Percentiles rank a stretch among this genome's conserved stretches.
phyloP scores from a whole-genome alignment of 2,329 filamentous ascomycete species.

The Stachybotrys elegans region DNA sequence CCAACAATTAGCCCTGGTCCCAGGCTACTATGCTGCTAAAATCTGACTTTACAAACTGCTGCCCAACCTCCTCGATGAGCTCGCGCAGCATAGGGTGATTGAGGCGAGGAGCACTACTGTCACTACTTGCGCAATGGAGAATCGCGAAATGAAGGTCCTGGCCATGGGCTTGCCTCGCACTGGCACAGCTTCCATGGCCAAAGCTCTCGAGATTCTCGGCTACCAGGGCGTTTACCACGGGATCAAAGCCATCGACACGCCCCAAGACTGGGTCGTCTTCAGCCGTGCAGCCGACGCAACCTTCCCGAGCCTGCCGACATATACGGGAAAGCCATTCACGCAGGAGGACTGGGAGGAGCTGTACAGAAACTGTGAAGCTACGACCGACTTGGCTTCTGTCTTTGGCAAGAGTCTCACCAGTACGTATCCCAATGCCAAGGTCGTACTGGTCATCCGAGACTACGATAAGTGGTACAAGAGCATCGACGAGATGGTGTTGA shows the following conservation, averaged over 20 bases:
- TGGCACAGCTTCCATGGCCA: constrained; percentile 26
- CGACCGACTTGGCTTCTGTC: constrained; percentile 21
- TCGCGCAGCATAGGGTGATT: no score
- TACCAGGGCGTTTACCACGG: constrained; percentile 28
- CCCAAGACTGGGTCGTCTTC: constrained; percentile 17
- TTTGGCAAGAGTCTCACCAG: constrained; percentile 23
- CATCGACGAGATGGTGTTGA: constrained; percentile 21
- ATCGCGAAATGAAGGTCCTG: constrained; percentile 22
- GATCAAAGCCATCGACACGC: constrained; percentile 15
- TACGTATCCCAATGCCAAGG: constrained; percentile 27
- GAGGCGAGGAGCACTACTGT: no score
- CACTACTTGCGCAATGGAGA: no score
- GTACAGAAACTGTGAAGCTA: constrained; percentile 21
- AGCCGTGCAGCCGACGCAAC: constrained; percentile 23
- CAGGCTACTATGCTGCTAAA: no score
- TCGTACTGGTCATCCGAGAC: constrained; percentile 24
- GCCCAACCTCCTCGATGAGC: background rate
- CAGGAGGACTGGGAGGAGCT: constrained; percentile 27
- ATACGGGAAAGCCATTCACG: constrained; percentile 19
- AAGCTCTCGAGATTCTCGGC: constrained; percentile 25
- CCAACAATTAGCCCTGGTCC: no score
- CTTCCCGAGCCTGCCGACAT: constrained; percentile 18
- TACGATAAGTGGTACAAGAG: constrained; percentile 26
- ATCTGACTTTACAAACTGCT: background rate
- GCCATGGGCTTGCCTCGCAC: constrained; percentile 24